A percentile compares a stretch with the other conserved stretches of the same genome.
These are phyloP conservation scores for Ricinus communis DNA, from an alignment of 345 rosid species.

Conservation along the genomic window DNA sequence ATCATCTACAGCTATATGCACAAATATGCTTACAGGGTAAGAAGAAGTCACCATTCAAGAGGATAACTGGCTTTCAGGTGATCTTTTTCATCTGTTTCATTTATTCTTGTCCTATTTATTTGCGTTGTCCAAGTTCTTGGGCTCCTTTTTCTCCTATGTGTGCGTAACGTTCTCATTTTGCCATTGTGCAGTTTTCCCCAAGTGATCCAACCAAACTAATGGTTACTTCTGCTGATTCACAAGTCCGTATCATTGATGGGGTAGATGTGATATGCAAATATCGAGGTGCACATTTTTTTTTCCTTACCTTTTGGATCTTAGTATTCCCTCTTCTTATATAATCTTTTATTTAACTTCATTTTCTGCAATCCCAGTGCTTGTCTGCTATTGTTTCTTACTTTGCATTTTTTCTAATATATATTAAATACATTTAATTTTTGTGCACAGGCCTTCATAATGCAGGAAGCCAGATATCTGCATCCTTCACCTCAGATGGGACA, in stretches of 20 bases:
- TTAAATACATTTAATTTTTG: too few species aligned
- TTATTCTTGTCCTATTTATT: not conserved
- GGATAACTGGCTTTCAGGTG: constrained; percentile 55
- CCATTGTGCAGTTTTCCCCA: constrained; percentile 38
- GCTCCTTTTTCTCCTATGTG: not conserved
- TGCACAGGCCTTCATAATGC: constrained; percentile 29
- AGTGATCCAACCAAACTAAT: constrained; percentile 37
- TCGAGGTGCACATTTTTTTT: constrained; percentile 21
- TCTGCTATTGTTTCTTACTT: not conserved
- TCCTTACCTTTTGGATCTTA: not conserved
- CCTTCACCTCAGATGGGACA: constrained; percentile 42
- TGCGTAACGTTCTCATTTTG: constrained; percentile 1
- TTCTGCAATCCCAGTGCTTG: not conserved
- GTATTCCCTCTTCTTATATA: not conserved
- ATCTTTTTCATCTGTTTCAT: not conserved
- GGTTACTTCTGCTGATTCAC: constrained; percentile 49
- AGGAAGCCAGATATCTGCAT: constrained; percentile 41
- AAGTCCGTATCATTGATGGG: constrained; percentile 35
- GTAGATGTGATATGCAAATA: constrained; percentile 39
- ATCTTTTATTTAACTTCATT: not conserved
- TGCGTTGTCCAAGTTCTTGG: not conserved
- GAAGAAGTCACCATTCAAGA: constrained; percentile 42
- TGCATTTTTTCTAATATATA: not conserved
- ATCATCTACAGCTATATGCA: constrained; percentile 30
- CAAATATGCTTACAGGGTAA: constrained; percentile 39